phyloP scores from a whole-genome alignment of 228 moss, liverwort and hornwort genomes.

The Sphagnum fallax region DNA sequence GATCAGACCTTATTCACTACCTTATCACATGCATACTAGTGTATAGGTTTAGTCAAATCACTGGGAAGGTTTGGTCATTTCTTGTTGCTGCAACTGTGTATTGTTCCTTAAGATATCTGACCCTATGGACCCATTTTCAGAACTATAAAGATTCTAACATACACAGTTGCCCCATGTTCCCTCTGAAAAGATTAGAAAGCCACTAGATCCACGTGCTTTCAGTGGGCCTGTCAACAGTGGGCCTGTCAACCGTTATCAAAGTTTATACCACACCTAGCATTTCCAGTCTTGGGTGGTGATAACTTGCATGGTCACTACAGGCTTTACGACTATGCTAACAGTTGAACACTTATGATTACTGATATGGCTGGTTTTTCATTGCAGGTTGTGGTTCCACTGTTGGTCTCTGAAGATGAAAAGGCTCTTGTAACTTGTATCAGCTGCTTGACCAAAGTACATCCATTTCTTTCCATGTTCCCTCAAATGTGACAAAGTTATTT shows the following conservation, averaged over 20 bases:
- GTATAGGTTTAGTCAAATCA: background rate
- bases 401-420: conserved; percentile 86
- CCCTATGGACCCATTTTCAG: background rate
- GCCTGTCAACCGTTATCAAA: background rate
- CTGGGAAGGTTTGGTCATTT: background rate
- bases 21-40: too few relatives aligned
- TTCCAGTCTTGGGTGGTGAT: background rate
- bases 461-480: background rate
- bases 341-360: background rate
- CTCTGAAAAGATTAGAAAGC: too few relatives aligned
- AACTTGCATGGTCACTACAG: too few relatives aligned
- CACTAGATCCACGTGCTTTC: too few relatives aligned
- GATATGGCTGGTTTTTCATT: background rate
- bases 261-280: background rate
- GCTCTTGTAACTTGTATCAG: conserved; percentile 80
- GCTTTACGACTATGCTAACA: too few relatives aligned
- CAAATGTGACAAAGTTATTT: background rate
- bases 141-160: too few relatives aligned
- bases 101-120: background rate
- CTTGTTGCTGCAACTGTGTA: background rate
- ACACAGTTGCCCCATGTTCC: too few relatives aligned
- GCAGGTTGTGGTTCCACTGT: conserved; percentile 82
- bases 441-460: conserved; percentile 77
- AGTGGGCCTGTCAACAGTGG: too few relatives aligned
- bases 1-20: background rate